Conservation (phyloP, 2,329 filamentous ascomycete species). For the Cladobotryum protrusum region DNA sequence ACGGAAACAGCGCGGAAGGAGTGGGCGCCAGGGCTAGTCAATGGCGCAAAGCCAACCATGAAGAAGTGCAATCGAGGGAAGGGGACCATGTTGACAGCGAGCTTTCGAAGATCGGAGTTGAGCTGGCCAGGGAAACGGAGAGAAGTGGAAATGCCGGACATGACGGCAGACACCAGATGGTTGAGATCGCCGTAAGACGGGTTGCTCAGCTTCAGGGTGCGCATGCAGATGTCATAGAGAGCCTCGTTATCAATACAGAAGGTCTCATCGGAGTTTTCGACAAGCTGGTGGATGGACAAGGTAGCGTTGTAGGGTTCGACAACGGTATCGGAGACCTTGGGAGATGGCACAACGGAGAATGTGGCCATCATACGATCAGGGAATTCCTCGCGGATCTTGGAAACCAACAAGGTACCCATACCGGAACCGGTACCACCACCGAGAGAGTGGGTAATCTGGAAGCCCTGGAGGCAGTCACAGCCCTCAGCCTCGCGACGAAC, state of each 20-base stretch:
- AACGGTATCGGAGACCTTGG: slow-evolving; percentile 98
- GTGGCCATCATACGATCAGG: slow-evolving; percentile 99
- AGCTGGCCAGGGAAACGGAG: slow-evolving; percentile 99
- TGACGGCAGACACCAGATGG: slow-evolving; percentile 98
- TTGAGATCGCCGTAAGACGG: slow-evolving; percentile 98
- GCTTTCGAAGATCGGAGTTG: slow-evolving; percentile 98
- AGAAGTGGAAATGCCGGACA: slow-evolving; percentile 98
- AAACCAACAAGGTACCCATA: slow-evolving; percentile 99
- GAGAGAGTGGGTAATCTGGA: slow-evolving; percentile 99
- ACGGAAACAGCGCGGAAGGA: slow-evolving; percentile 97
- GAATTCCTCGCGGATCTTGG: slow-evolving; percentile 99
- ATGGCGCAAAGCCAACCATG: slow-evolving; percentile 99
- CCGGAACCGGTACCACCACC: slow-evolving; percentile 99
- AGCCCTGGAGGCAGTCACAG: slow-evolving; percentile 98
- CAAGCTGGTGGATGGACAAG: slow-evolving; percentile 95
- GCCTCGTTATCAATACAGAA: slow-evolving; percentile 99
- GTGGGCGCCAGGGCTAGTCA: slow-evolving; percentile 77
- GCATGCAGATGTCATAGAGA: slow-evolving; percentile 99
- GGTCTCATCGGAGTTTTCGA: slow-evolving; percentile 99
- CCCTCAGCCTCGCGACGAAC: slow-evolving; percentile 97
- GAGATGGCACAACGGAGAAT: slow-evolving; percentile 95
- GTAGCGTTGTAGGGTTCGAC: slow-evolving; percentile 99
- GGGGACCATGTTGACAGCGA: slow-evolving; percentile 99
- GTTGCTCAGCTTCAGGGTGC: slow-evolving; percentile 96
- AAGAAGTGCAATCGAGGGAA: slow-evolving; percentile 99